Base-by-base conservation (phyloP, 306 rosid genomes). In the Mucuna pruriens region DNA sequence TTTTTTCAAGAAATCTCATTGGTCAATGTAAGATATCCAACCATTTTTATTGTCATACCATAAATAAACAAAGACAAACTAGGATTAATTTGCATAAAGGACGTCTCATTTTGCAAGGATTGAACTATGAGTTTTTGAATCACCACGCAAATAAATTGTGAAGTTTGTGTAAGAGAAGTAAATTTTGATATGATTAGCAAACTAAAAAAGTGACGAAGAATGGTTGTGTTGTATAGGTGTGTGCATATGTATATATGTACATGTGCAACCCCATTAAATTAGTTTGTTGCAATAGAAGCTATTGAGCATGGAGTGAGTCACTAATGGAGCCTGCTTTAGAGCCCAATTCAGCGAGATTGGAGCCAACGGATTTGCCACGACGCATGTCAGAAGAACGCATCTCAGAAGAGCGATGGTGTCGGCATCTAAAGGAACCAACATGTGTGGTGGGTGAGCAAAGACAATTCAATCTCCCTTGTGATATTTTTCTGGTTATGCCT, bases 371-470 rank as follows among this genome's bases (percentile, higher is more conserved):
- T 25, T 82, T 73, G 0, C 86, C 95, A 0, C 89, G 95, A 8
- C 2, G 52, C 13, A 92, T 15, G 12, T 82, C 74, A 0, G 69
- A 2, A 4, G 57, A n/a, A 0, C 97, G 81, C n/a, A n/a, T 15
- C 12, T 82, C 74, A 0, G 69, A 2, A 4, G 57, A n/a, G 0
- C 97, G 81, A 77, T 91, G 97, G 82, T 58, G 84, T 8, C 91
- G 84, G 79, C 98, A 94, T 39, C 97, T 79, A 80, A 94, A 94
- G 25, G 97, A 94, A 55, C 98, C 98, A 0, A 19, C 88, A 26
- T 94, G 98, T 1, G 97, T 94, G 49, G 97, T 92, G 51, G 97
- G 97, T 0, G 97, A 94, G 85, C 97, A 94, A 3, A 94, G 92
- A 63, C 97, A 94, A 1, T 83, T 90, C 74, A 29, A 42, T 79